Percentiles rank a stretch among this genome's conserved stretches.
Evolutionary conservation across 768 basidiomycete species (phyloP).

Genomic region (Calocybe cyanea): DNA sequence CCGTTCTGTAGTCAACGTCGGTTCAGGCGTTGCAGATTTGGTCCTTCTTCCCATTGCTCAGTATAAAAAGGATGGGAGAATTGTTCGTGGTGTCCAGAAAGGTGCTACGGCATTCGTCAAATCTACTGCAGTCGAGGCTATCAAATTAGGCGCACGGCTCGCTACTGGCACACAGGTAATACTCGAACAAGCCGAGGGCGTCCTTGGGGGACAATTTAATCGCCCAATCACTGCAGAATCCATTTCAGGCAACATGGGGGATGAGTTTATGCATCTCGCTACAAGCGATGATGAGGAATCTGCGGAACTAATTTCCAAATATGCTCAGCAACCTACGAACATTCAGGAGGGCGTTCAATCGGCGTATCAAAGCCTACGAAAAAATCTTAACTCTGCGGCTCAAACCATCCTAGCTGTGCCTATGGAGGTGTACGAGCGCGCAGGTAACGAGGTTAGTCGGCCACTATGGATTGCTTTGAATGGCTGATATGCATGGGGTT

Average conservation of each 20-base stretch:
- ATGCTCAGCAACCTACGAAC: constrained; percentile 86
- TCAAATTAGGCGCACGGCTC: constrained; percentile 89
- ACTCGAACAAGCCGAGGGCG: constrained; percentile 89
- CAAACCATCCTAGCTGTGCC: constrained; percentile 98
- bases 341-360: constrained; percentile 84
- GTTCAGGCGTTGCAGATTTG: constrained; percentile 94
- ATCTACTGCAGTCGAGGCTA: constrained; percentile 92
- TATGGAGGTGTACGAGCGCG: constrained; percentile 97
- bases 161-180: constrained; percentile 99
- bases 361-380: constrained; percentile 86
- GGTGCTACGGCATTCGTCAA: constrained; percentile 92
- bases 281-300: constrained; percentile 41
- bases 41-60: constrained; percentile 95
- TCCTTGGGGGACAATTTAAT: constrained; percentile 78
- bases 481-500: constrained; percentile 4
- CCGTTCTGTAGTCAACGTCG: constrained; percentile 94
- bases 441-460: constrained; percentile 76
- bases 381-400: constrained; percentile 88
- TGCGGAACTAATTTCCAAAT: constrained; percentile 75
- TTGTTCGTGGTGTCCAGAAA: constrained; percentile 90
- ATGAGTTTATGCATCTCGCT: constrained; percentile 24
- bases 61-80: constrained; percentile 93
- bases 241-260: constrained; percentile 43
- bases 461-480: background rate
- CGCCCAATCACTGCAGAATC: constrained; percentile 66